Evolutionary conservation across 371 early-diverging fungal species (phyloP).

Genomic region (Rhizopus microsporus): DNA sequence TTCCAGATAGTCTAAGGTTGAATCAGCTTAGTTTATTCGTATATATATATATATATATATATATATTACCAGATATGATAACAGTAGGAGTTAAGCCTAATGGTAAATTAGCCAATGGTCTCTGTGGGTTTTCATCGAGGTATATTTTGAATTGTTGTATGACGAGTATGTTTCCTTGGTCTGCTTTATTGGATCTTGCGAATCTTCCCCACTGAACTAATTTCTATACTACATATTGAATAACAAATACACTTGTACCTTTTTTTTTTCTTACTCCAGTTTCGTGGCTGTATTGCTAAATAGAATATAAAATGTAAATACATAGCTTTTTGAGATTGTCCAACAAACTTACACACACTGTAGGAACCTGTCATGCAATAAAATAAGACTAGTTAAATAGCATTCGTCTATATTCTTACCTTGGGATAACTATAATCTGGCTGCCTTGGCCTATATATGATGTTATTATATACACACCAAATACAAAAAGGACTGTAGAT

Average conservation of each 20-base stretch:
- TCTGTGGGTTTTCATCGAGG: constrained; percentile 50
- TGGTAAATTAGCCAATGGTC: constrained; percentile 49
- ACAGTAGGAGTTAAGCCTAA: constrained; percentile 44
- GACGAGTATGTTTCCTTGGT: constrained; percentile 25
- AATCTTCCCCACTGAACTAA: constrained; percentile 47
- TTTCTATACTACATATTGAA: constrained; percentile 20
- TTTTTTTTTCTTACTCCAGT: constrained; percentile 21
- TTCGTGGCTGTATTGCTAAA: constrained; percentile 33
- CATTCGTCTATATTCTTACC: constrained; percentile 16
- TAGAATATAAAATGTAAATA: background rate
- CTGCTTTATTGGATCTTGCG: constrained; percentile 29
- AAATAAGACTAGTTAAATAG: background rate
- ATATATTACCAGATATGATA: constrained; percentile 44
- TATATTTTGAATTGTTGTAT: constrained; percentile 58
- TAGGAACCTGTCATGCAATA: constrained; percentile 35
- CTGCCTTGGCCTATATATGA: constrained; percentile 41
- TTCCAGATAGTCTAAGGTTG: constrained; percentile 44
- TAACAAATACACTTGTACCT: background rate
- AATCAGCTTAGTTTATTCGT: background rate
- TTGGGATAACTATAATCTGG: constrained; percentile 45
- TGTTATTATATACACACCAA: background rate
- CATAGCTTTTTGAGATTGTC: background rate
- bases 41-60: background rate
- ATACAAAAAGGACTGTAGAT: background rate
- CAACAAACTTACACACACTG: constrained; percentile 39